Base-by-base conservation (phyloP, 1,284 basidiomycete genomes). In the Ceratobasidium sp. region DNA sequence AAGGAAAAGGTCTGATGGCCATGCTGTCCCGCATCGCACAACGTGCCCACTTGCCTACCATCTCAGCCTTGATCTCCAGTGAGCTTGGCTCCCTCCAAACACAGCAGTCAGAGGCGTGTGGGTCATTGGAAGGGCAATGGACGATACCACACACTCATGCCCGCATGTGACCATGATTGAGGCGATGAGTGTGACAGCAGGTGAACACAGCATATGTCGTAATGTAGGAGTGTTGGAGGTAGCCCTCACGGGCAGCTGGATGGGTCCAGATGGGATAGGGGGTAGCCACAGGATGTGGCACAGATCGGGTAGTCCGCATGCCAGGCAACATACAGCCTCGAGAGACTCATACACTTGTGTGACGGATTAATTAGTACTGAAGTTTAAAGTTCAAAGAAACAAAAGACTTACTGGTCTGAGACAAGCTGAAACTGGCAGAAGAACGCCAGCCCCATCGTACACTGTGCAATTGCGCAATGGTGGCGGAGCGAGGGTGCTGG, bases 331-430 rank as follows among this genome's bases (percentile, higher is more conserved):
- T 23, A 44, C 44, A 21, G 56, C 54, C 66, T 59, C 46, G 11
- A 58, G 16, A 60, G 56, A 18, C 56, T 70, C 54, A 46, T 56
- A 60, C 42, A 60, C 14, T 56, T 70, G 18, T 12, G 54, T 36
- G 36, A 58, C 16, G n/a, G 18, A 46, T 44, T 7, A 14, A 12
- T 14, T 16, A 25, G 21, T n/a, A 3, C 23, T 12, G 6, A 1
- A 46, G 28, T 23, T 5, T 28, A 25, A 70, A 61, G 6, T 16
- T 25, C 28, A 21, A 40, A 9, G 18, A 5, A 59, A 38, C 3
- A 49, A 48, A 33, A 4, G 18, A 49, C 30, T 44, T 36, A 60
- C 67, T 51, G 56, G 67, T 70, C 67, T 30, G 56, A 56, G 44
- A 40, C 44, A 28, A 30, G 23, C 59, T 1, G 18, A 36, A 58